phyloP scores from a whole-genome alignment of 192 early-diverging fungal species.

The Diversispora eburnea region DNA sequence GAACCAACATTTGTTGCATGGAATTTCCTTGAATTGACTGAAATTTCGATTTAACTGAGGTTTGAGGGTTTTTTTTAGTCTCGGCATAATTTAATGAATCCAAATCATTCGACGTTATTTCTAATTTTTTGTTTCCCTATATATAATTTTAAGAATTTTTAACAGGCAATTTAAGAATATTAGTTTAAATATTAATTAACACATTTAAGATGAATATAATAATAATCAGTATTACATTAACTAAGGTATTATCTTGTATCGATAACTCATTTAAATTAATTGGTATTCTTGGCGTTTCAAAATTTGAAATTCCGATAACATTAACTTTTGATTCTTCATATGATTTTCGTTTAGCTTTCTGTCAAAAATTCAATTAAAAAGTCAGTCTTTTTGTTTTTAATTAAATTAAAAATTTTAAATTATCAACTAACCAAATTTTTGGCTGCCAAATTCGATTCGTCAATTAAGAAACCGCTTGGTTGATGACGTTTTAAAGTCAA shows the following conservation, averaged over 20 bases:
- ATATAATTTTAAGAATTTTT: not conserved
- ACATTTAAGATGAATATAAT: not conserved
- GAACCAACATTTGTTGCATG: constrained; percentile 49
- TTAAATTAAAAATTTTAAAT: not conserved
- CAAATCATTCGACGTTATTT: not conserved
- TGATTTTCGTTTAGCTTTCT: constrained; percentile 51
- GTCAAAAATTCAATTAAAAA: too few relatives aligned
- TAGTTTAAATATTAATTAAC: not conserved
- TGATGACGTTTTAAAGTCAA: constrained; percentile 32
- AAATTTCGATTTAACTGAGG: constrained; percentile 28
- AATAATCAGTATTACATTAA: not conserved
- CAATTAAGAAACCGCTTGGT: constrained; percentile 44
- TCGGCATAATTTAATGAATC: not conserved
- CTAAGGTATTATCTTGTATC: constrained; percentile 24
- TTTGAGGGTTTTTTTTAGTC: not conserved
- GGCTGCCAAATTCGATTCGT: constrained; percentile 44
- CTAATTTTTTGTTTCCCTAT: not conserved
- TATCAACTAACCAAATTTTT: constrained; percentile 37
- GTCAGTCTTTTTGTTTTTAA: not conserved
- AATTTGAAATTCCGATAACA: constrained; percentile 42
- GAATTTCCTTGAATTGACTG: constrained; percentile 45
- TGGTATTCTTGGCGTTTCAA: constrained; percentile 35
- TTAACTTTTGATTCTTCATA: constrained; percentile 51
- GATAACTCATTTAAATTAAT: constrained; percentile 24
- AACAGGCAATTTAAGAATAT: not conserved